Evolutionary conservation across 2,329 filamentous ascomycete genomes (phyloP), one percentile per base, ranked within the genome.

Genomic region (Endoconidiophora polonica): DNA sequence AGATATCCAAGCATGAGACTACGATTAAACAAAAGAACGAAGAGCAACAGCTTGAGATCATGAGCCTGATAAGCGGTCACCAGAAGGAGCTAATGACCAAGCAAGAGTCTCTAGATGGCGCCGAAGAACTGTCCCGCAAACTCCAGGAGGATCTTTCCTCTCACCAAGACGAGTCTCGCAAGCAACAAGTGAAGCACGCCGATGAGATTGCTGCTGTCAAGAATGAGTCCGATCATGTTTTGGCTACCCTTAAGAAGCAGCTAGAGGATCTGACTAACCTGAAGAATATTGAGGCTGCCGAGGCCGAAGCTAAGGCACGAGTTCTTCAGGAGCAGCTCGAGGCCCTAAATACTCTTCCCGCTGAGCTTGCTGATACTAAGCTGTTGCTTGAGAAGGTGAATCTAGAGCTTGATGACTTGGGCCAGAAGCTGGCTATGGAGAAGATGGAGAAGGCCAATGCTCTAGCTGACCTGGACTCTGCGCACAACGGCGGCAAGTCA

Each of bases 381-480:
- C 4, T 49, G 22, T 26, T 20, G 22, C 33, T 50, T 5, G 51
- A 53, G n/a, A 53, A 53, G 26, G 51, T 42, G 12, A 53, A 53
- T 16, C 23, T 38, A 24, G 74, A 78, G 56, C 59, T 67, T 29
- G 66, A 69, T 55, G 65, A 69, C 22, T 60, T 77, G 54, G 68
- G 69, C 50, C 70, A 71, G 56, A 67, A 72, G 56, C 70, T 79
- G 40, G 75, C 72, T 2, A 66, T 71, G 45, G 73, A 74, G 55
- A 78, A 78, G 66, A 76, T 77, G 65, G 71, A 72, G 50, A 74
- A 74, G 54, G 72, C 75, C 53, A 72, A 71, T 51, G 70, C 74
- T 7, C 68, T 75, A 60, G 76, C 76, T 18, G 76, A 78, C 46
- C 67, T 81, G 14, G 77, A 81, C 54, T 74, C 74, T 5, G 62